A percentile compares a stretch with the other conserved stretches of the same genome.
Conservation (phyloP, 192 early-diverging fungal species). For the Coemansia sp. region DNA sequence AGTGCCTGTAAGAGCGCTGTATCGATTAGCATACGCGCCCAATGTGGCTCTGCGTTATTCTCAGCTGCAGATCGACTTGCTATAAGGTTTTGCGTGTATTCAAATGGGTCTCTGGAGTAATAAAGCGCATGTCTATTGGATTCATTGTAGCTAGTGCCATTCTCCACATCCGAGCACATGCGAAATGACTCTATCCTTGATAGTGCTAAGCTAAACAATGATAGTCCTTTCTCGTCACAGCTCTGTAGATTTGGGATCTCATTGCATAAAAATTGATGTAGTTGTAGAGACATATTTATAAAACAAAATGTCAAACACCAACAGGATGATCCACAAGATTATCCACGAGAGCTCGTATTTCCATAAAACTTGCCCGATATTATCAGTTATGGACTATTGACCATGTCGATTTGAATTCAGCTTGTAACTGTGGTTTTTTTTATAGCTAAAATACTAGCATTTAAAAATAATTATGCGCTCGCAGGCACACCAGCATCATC, state of each 20-base stretch:
- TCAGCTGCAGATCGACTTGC: slow-evolving; percentile 6
- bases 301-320: neutral
- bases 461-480: slow-evolving; percentile 1
- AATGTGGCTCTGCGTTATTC: slow-evolving; percentile 8
- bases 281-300: neutral
- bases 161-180: neutral
- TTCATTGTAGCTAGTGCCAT: neutral
- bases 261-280: neutral
- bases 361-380: neutral
- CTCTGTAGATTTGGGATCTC: neutral
- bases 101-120: neutral
- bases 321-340: neutral
- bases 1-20: slow-evolving; percentile 21
- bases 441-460: neutral
- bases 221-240: neutral
- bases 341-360: neutral
- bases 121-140: neutral
- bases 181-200: neutral
- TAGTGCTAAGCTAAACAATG: neutral
- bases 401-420: neutral
- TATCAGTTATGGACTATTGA: neutral
- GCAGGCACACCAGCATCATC: slow-evolving; percentile 8
- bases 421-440: too few species aligned
- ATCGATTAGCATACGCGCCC: slow-evolving; percentile 16
- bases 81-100: neutral